Evolutionary conservation across 805 yeast species (phyloP).

Genomic region (Cyberlindnera saturnus): DNA sequence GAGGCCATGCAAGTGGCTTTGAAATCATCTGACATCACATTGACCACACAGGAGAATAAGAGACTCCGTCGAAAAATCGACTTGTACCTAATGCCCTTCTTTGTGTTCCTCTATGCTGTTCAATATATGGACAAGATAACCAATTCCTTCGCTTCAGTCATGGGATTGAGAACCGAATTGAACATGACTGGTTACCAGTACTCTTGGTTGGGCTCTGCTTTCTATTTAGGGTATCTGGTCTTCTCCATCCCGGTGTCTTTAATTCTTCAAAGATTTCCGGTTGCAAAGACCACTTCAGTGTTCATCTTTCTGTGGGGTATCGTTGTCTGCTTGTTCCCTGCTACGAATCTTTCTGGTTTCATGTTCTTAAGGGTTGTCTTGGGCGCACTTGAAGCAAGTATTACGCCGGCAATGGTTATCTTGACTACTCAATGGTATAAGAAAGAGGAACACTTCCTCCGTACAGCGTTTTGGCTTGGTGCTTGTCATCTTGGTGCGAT

Average conservation of each 20-base stretch:
- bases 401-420: slow-evolving; percentile 52
- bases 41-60: slow-evolving; percentile 29
- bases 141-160: slow-evolving; percentile 40
- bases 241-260: slow-evolving; percentile 46
- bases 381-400: slow-evolving; percentile 47
- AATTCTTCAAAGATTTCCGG: slow-evolving; percentile 49
- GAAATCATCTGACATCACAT: slow-evolving; percentile 22
- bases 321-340: slow-evolving; percentile 48
- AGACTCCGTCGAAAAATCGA: slow-evolving; percentile 45
- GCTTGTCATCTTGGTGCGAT: slow-evolving; percentile 41
- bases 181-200: slow-evolving; percentile 40
- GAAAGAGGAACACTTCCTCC: slow-evolving; percentile 36
- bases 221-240: slow-evolving; percentile 57
- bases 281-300: slow-evolving; percentile 43
- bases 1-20: slow-evolving; percentile 39
- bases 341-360: slow-evolving; percentile 34
- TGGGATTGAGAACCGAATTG: slow-evolving; percentile 41
- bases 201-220: slow-evolving; percentile 54
- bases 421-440: slow-evolving; percentile 56
- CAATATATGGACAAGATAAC: slow-evolving; percentile 60
- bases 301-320: slow-evolving; percentile 59
- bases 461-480: slow-evolving; percentile 40
- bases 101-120: slow-evolving; percentile 41
- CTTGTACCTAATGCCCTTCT: slow-evolving; percentile 41
- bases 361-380: slow-evolving; percentile 42